Conservation (phyloP, 2,329 filamentous ascomycete genomes). For the Claviceps spartinae region DNA sequence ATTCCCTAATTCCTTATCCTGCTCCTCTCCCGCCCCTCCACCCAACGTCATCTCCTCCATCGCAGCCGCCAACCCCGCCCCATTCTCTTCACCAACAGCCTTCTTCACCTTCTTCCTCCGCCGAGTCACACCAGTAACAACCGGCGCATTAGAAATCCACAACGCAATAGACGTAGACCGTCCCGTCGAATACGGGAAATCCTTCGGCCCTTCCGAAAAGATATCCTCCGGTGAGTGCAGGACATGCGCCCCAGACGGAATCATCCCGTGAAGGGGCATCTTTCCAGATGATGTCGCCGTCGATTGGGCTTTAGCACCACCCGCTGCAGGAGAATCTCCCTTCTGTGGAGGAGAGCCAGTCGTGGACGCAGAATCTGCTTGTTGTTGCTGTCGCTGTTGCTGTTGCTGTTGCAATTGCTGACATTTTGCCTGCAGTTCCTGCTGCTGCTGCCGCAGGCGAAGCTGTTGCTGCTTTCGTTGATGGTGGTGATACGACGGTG, state of each 20-base stretch:
- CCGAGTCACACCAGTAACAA: slow-evolving; percentile 19
- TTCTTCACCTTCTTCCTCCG: slow-evolving; percentile 23
- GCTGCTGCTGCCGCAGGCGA: neutral
- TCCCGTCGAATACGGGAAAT: slow-evolving; percentile 57
- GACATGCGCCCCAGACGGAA: too few species aligned
- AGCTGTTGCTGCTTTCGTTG: neutral
- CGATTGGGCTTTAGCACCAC: neutral
- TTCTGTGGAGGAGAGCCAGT: neutral
- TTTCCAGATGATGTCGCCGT: slow-evolving; percentile 2
- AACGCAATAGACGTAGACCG: slow-evolving; percentile 53
- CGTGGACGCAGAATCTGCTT: neutral
- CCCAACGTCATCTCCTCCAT: neutral
- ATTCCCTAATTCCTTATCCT: neutral
- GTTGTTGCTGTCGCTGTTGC: neutral
- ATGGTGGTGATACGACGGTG: too few species aligned
- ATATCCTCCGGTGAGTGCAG: neutral
- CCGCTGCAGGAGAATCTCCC: slow-evolving; percentile 20
- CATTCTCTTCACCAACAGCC: neutral
- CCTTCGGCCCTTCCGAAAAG: slow-evolving; percentile 35
- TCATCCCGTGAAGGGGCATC: too few species aligned
- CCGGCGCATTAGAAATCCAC: slow-evolving; percentile 53
- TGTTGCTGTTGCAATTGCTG: neutral
- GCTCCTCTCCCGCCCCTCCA: neutral
- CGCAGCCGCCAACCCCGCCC: neutral
- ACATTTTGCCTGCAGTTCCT: neutral